Percentiles rank a stretch among this genome's conserved stretches.
These are phyloP conservation scores for Terfezia claveryi DNA, from an alignment of 495 filamentous ascomycete genomes.

Conservation along the genomic window DNA sequence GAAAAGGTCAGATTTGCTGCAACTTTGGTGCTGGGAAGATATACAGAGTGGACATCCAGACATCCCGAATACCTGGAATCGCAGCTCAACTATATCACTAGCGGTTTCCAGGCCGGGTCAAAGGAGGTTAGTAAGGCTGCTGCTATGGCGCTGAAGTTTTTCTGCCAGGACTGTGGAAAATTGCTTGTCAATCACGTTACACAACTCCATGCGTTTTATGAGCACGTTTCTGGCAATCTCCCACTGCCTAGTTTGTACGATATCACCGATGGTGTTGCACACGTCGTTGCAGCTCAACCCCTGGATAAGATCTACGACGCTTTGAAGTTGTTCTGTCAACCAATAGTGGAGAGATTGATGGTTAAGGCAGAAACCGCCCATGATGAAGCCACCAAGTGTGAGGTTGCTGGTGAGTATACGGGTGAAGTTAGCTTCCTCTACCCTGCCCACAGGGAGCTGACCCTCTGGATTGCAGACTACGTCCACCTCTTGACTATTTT, in stretches of 20 bases:
- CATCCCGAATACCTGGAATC: conserved; percentile 79
- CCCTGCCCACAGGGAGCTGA: neutral
- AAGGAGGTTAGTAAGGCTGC: conserved; percentile 77
- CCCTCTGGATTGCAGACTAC: conserved; percentile 39
- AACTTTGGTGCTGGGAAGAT: conserved; percentile 87
- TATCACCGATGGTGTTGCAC: conserved; percentile 80
- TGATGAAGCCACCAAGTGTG: conserved; percentile 55
- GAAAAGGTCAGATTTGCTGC: conserved; percentile 92
- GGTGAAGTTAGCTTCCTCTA: conserved; percentile 2
- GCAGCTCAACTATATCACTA: conserved; percentile 85
- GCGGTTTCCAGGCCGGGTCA: conserved; percentile 63
- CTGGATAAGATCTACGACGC: conserved; percentile 53
- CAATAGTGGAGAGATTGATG: conserved; percentile 70
- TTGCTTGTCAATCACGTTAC: conserved; percentile 56
- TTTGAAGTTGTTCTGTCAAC: conserved; percentile 84
- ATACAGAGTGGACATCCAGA: conserved; percentile 91
- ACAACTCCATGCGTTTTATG: conserved; percentile 79
- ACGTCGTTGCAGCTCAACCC: conserved; percentile 72
- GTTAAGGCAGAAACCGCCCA: conserved; percentile 62
- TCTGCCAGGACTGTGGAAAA: conserved; percentile 80
- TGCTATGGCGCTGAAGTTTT: conserved; percentile 86
- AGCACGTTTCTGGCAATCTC: conserved; percentile 63
- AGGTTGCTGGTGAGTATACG: conserved; percentile 47
- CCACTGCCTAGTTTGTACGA: conserved; percentile 78
- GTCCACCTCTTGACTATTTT: conserved; percentile 83